Conservation (phyloP, 2,329 filamentous ascomycete species). For the Triangularia verruculosa region DNA sequence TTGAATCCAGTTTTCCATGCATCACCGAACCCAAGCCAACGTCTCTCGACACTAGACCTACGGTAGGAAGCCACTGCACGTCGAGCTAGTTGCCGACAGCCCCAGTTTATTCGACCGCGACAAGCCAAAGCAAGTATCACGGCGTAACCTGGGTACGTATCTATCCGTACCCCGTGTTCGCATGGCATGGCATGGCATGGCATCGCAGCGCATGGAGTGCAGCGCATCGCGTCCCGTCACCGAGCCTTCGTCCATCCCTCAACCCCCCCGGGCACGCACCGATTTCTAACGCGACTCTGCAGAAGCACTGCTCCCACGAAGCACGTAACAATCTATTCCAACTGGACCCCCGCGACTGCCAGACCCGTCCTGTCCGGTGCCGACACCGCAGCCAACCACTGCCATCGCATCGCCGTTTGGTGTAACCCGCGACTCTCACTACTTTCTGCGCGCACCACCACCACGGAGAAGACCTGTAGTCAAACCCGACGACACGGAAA, state of each 20-base stretch:
- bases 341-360: conserved; percentile 22
- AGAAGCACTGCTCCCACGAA: conserved; percentile 31
- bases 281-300: conserved; percentile 40
- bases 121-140: conserved; percentile 1
- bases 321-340: conserved; percentile 29
- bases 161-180: conserved; percentile 13
- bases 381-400: conserved; percentile 31
- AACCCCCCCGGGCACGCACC: conserved; percentile 21
- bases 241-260: conserved; percentile 1
- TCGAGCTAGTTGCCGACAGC: conserved; percentile 1
- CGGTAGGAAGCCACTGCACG: conserved; percentile 10
- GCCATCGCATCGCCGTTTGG: conserved; percentile 25
- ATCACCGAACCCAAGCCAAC: conserved; percentile 26
- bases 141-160: conserved; percentile 16
- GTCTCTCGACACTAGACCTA: conserved; percentile 15
- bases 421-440: conserved; percentile 31
- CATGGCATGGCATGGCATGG: conserved; percentile 20
- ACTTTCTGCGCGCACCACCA: conserved; percentile 17
- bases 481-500: conserved; percentile 23
- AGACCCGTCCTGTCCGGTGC: conserved; percentile 24
- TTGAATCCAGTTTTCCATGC: conserved; percentile 29
- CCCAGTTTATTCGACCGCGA: background rate
- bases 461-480: conserved; percentile 15
- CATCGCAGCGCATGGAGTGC: conserved; percentile 3
- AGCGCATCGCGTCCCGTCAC: conserved; percentile 1